Evolutionary conservation across 2,329 filamentous ascomycete genomes (phyloP), one percentile per base, ranked within the genome.

Genomic region (Paraphaeosphaeria sporulosa): DNA sequence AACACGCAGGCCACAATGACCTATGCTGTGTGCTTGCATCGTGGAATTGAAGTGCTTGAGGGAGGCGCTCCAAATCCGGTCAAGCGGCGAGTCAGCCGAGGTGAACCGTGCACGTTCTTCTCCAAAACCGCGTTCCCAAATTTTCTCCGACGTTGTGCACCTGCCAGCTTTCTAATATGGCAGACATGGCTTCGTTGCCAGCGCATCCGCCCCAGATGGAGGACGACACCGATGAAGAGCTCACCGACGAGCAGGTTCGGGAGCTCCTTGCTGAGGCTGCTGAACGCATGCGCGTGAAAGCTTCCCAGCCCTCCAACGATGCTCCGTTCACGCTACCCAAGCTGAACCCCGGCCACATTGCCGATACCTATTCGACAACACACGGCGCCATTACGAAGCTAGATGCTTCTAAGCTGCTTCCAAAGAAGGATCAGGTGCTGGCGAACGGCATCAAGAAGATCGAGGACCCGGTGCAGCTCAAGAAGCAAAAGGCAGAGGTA

Each of bases 261-360:
- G 79, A 85, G 71, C 81, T 92, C 58, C 83, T 92, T 54, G 82
- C 83, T 56, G 84, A 89, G 76, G 89, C 89, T 58, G 87, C 90
- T 69, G 75, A 78, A 60, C 83, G 89, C 63, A 77, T 91, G 67
- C 75, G 79, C 54, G 76, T 80, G 67, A 80, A 80, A 73, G 66
- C 68, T 43, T 62, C 62, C 72, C 66, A 67, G 15, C 36, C 55
- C 47, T 32, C 38, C 17, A 32, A 60, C 36, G 64, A 75, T 44
- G 65, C 64, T 32, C 71, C 71, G 59, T 78, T 79, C 69, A 85
- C 78, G 62, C 81, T 87, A 54, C 85, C 85, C 13, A 83, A 81
- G 65, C 75, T 88, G 55, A 76, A 82, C 52, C 71, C 81, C 30
- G 81, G 80, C 51, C 68, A 76, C 42, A 75, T 84, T 44, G 77